These are phyloP conservation scores for Suillus subalutaceus DNA, from an alignment of 768 basidiomycete genomes.

Conservation along the genomic window DNA sequence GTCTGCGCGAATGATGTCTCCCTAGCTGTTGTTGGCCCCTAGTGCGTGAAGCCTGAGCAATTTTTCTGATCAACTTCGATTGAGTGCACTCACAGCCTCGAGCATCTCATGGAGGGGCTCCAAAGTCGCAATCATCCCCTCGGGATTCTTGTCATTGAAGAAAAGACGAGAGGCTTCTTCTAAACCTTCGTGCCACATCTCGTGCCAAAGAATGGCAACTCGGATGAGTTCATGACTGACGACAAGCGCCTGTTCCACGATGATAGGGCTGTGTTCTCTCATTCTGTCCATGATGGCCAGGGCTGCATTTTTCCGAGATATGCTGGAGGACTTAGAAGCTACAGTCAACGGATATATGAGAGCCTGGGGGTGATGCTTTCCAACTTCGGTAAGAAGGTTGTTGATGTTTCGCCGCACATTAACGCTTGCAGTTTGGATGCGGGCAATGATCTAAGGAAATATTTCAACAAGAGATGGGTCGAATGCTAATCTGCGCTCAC, in stretches of 20 bases:
- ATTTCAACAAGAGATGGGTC: background rate
- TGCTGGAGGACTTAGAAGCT: constrained; percentile 93
- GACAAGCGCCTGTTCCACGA: constrained; percentile 86
- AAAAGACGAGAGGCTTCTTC: constrained; percentile 97
- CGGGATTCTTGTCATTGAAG: constrained; percentile 96
- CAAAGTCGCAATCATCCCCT: constrained; percentile 93
- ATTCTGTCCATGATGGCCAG: constrained; percentile 88
- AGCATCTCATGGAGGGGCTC: constrained; percentile 93
- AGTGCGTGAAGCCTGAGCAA: constrained; percentile 13
- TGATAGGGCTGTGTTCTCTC: constrained; percentile 84
- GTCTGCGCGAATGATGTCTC: constrained; percentile 95
- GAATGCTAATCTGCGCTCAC: constrained; percentile 41
- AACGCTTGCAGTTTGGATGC: constrained; percentile 91
- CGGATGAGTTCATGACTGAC: constrained; percentile 96
- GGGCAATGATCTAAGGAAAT: constrained; percentile 83
- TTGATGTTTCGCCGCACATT: constrained; percentile 91
- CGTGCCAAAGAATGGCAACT: constrained; percentile 98
- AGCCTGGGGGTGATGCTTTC: constrained; percentile 96
- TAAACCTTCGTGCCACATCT: constrained; percentile 97
- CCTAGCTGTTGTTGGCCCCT: constrained; percentile 93
- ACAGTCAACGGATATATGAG: constrained; percentile 95
- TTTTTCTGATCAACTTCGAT: background rate
- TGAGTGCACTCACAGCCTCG: constrained; percentile 64
- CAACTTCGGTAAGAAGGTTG: constrained; percentile 86
- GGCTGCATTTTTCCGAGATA: constrained; percentile 80